phyloP scores from a whole-genome alignment of 164 flowering plant genomes.

The Saururus chinensis region DNA sequence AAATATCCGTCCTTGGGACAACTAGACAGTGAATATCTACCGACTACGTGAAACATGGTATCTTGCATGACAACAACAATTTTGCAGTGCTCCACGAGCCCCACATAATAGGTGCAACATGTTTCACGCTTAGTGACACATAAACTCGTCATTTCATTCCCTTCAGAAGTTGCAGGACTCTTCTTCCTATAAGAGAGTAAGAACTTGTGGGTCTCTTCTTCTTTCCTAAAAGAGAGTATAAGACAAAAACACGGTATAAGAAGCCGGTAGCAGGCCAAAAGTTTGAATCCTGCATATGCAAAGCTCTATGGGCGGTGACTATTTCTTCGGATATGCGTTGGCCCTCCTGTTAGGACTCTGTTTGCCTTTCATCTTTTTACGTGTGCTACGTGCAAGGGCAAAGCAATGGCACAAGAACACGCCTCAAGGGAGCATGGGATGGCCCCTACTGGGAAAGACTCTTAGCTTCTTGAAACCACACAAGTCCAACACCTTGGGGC shows the following conservation, averaged over 20 bases:
- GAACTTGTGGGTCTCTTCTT: too few species aligned
- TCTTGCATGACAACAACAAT: too few species aligned
- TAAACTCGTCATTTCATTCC: too few species aligned
- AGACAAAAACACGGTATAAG: neutral
- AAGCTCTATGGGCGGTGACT: neutral
- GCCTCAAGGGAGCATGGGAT: slow-evolving; percentile 81
- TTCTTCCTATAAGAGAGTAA: too few species aligned
- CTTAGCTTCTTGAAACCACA: slow-evolving; percentile 66
- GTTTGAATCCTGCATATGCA: neutral
- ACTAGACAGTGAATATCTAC: too few species aligned
- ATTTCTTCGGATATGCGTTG: neutral
- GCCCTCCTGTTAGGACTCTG: neutral
- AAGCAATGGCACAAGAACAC: neutral
- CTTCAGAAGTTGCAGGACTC: too few species aligned
- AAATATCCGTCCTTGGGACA: too few species aligned
- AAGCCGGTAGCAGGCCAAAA: neutral
- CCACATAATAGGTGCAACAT: too few species aligned
- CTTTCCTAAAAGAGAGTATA: too few species aligned
- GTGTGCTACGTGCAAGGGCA: neutral
- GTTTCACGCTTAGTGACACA: too few species aligned
- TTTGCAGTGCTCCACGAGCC: too few species aligned
- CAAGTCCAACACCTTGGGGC: slow-evolving; percentile 52
- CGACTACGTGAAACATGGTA: too few species aligned
- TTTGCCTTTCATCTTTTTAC: neutral
- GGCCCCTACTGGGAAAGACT: slow-evolving; percentile 90